These are phyloP conservation scores for Sanguinoderma infundibulare DNA, from an alignment of 1,284 basidiomycete genomes.

Conservation along the genomic window DNA sequence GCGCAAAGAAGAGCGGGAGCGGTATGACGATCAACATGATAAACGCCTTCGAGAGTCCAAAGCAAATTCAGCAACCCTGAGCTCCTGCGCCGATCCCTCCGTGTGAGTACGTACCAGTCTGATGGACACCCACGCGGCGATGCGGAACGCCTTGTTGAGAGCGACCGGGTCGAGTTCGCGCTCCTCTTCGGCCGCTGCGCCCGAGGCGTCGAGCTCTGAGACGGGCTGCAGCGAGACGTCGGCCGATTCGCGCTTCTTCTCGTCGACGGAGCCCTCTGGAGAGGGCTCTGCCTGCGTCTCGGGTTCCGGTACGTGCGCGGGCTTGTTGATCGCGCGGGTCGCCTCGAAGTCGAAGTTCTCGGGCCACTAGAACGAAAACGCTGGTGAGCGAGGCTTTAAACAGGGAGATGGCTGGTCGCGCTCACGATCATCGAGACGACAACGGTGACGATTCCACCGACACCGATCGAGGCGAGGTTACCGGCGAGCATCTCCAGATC, in stretches of 20 bases:
- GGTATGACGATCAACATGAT: constrained; percentile 77
- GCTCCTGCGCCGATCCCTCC: neutral
- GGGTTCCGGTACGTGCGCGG: constrained; percentile 28
- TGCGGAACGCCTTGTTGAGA: constrained; percentile 73
- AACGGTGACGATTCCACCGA: constrained; percentile 79
- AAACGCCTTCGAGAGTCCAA: constrained; percentile 50
- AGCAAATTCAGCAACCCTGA: no score
- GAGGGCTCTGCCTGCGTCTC: constrained; percentile 11
- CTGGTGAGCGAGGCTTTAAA: neutral
- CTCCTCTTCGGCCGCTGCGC: constrained; percentile 45
- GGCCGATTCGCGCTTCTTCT: constrained; percentile 37
- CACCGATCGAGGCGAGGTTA: constrained; percentile 84
- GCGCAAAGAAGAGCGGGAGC: constrained; percentile 82
- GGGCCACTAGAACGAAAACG: constrained; percentile 58
- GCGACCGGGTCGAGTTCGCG: constrained; percentile 65
- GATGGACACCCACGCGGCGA: constrained; percentile 77
- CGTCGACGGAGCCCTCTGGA: constrained; percentile 27
- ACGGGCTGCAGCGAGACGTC: constrained; percentile 37
- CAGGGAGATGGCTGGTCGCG: neutral
- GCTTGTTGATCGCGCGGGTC: constrained; percentile 77
- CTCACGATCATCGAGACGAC: constrained; percentile 65
- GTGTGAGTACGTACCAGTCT: constrained; percentile 53
- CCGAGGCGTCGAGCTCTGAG: constrained; percentile 40
- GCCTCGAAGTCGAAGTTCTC: constrained; percentile 81
- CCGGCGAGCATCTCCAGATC: constrained; percentile 88